Base-by-base conservation (phyloP, 1,139 yeast species). In the Magnusiomyces clavatus region DNA sequence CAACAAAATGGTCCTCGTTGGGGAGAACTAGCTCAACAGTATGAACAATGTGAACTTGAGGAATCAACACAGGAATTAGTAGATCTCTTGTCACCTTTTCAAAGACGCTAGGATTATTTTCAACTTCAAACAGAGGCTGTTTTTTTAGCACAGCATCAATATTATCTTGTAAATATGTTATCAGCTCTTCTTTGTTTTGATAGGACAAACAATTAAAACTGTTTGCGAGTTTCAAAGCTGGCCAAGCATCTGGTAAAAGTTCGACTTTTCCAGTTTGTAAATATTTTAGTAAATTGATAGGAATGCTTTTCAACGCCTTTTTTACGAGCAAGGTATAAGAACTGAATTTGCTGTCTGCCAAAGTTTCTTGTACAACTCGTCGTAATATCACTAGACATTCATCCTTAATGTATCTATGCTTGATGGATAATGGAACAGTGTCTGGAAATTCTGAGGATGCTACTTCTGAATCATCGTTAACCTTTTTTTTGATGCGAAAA, bases 401-500 rank as follows among this genome's bases (percentile, higher is more conserved):
- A 39, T 56, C 57, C 38, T 52, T 48, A 11, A 61, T 43, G 41
- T 56, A 57, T 43, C 64, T 48, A 47, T 61, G 61, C 2, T 51
- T 40, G 17, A 61, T 56, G 8, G 39, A 47, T 38, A 61, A 53
- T 31, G 54, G 47, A 16, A 61, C 53, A 2, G 47, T 48, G 19
- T 58, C 60, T 17, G 19, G 43, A 24, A 24, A 24, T 24, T 24
- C 31, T 24, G 31, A 24, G 31, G 31, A 24, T 24, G 31, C 31
- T 8, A 24, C 31, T 24, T 5, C 31, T 8, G 31, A 5, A 8
- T 24, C 31, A 17, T 45, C 39, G 20, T 14, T 43, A 24, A 20
- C 48, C 48, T 10, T 54, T 14, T 47, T 54, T 38, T 63, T 67
- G 24, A 85, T 74, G 49, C 76, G 74, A 64, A 77, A 86, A 55